phyloP scores from a whole-genome alignment of 2,329 filamentous ascomycete genomes.

The Clonostachys rosea region DNA sequence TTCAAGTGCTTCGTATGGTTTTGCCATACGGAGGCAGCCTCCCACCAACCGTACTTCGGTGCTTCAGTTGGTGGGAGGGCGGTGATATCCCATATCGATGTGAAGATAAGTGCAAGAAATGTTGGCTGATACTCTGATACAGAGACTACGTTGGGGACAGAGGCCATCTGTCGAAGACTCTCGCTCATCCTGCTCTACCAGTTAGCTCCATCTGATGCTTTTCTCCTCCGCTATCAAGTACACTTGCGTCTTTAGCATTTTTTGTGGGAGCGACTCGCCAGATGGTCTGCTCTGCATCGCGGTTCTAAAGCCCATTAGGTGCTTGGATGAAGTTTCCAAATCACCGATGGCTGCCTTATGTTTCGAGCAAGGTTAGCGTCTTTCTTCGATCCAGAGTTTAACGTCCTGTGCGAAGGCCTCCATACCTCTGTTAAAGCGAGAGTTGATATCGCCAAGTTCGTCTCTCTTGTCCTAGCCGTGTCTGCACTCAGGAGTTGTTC shows the following conservation, averaged over 20 bases:
- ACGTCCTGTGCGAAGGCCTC: not conserved
- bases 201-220: not conserved
- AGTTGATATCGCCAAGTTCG: constrained; percentile 35
- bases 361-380: not conserved
- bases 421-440: constrained; percentile 37
- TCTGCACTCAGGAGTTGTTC: constrained; percentile 32
- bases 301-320: constrained; percentile 15
- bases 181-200: constrained; percentile 27
- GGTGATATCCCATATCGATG: constrained; percentile 33
- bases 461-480: constrained; percentile 27
- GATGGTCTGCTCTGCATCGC: constrained; percentile 3
- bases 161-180: constrained; percentile 26
- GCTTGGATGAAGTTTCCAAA: constrained; percentile 34
- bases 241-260: constrained; percentile 34
- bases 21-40: constrained; percentile 27
- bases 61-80: constrained; percentile 24
- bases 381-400: not conserved
- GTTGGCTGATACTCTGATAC: constrained; percentile 35
- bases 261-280: constrained; percentile 27
- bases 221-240: not conserved
- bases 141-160: constrained; percentile 24
- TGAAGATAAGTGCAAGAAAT: constrained; percentile 36
- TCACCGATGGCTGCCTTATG: constrained; percentile 34
- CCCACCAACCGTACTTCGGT: constrained; percentile 28
- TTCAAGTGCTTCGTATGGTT: constrained; percentile 25